Conservation (phyloP, 495 filamentous ascomycete species). For the Podospora comata region DNA sequence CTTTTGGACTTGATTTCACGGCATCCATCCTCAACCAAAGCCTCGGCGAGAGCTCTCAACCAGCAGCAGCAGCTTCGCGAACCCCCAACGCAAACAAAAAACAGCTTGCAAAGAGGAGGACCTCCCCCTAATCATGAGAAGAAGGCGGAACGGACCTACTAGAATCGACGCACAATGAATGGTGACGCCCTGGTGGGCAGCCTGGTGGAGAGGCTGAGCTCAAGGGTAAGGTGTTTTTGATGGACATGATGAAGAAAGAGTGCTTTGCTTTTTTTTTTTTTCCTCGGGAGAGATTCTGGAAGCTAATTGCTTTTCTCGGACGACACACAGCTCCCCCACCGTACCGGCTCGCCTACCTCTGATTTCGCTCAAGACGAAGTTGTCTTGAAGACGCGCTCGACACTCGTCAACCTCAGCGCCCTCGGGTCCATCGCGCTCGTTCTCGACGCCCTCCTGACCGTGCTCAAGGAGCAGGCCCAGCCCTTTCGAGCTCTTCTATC, state of each 20-base stretch:
- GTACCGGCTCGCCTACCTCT: constrained; percentile 56
- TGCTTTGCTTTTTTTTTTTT: neutral
- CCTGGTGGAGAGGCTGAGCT: constrained; percentile 61
- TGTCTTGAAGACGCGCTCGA: constrained; percentile 55
- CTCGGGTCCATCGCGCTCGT: constrained; percentile 49
- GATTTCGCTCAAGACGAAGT: constrained; percentile 61
- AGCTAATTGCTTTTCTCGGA: neutral
- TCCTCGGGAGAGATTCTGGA: neutral
- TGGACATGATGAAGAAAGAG: neutral
- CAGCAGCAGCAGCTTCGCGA: neutral
- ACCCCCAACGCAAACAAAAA: neutral
- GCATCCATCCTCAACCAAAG: too few relatives aligned
- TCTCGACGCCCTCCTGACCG: constrained; percentile 52
- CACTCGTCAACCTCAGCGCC: constrained; percentile 57
- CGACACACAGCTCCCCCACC: constrained; percentile 55
- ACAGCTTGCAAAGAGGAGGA: neutral
- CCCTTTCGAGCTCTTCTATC: constrained; percentile 43
- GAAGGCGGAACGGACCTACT: constrained; percentile 26
- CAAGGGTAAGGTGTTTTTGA: constrained; percentile 48
- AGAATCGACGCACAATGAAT: constrained; percentile 50
- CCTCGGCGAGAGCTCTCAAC: neutral
- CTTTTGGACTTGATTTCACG: too few relatives aligned
- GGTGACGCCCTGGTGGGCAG: constrained; percentile 61
- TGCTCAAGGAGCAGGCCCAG: constrained; percentile 50
- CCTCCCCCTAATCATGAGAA: constrained; percentile 31